Base-by-base conservation (phyloP, 495 filamentous ascomycete species). In the Letharia lupina region DNA sequence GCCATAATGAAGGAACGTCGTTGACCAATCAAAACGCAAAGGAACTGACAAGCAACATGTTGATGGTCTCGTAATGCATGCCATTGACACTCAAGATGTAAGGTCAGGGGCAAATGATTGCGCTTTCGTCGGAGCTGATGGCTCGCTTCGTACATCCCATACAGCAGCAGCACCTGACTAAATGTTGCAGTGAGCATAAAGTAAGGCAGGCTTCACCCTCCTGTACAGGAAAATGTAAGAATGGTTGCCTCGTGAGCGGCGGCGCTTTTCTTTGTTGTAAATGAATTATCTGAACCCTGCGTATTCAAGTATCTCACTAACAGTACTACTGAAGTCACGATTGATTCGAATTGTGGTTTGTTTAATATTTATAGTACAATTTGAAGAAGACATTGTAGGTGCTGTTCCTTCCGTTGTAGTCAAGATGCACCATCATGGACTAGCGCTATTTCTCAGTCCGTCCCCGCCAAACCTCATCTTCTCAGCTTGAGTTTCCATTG, bases 321-420 rank as follows among this genome's bases (percentile, higher is more conserved):
- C 20, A 20, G 9, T 37, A 20, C 1, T 37, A 18, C 33, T 37
- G 20, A 57, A 37, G 13, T 20, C 16, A 57, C 1, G 31, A 20
- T 57, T n/a, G 15, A 57, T 57, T 57, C 15, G 12, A 4, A 11
- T 56, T 35, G 12, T 33, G 28, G 35, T 1, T 35, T 16, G 28
- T 56, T 56, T 4, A 57, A 57, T 37, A 20, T 33, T 37, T 10
- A 10, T 20, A 37, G 16, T 10, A 3, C 5, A 57, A 37, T 10
- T 13, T 37, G 54, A 57, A n/a, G 3, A 20, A 20, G 6, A 33
- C 0, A 0, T 33, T 15, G 16, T 20, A 35, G 31, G 31, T 57
- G 7, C 33, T 37, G 54, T 57, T 57, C 37, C 10, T 65, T 60
- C 31, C 11, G 58, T 48, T 65, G 63, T 65, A 65, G 63, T 37